Base-by-base conservation (phyloP, 768 basidiomycete genomes). In the Boletus sp. region DNA sequence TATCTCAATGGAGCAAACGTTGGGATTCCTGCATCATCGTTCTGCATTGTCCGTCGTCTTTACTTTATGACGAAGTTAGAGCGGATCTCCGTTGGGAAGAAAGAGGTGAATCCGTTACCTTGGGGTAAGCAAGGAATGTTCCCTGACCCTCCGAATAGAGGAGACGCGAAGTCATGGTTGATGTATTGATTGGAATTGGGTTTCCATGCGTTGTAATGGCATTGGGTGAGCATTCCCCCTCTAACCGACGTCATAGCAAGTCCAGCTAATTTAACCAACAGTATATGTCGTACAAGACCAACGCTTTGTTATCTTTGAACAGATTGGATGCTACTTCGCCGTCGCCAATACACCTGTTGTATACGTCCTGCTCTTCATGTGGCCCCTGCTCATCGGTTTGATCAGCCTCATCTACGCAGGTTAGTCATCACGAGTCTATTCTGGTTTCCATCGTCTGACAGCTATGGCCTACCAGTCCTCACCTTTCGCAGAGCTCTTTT, bases 21-120 rank as follows among this genome's bases (percentile, higher is more conserved):
- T 50, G 84, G 76, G 1, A 75, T 84, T 56, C 82, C 84, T 6
- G 78, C 81, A 2, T 74, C 80, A 11, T 80, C 80, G 5, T 73
- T 84, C 5, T 83, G 81, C 66, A 85, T 85, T 66, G 83, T 82
- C 62, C 79, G 82, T n/a, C 80, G 86, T 15, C 77, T 90, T 7
- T 87, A 86, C 68, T 73, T 78, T 59, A 85, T 87, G 47, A 78
- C 60, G 5, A 54, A 48, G 6, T 11, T 57, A 9, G 39, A 37
- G 45, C 45, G 20, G 11, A 32, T 45, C 35, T 45, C 40, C 18
- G 18, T 53, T 9, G 17, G n/a, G 18, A 45, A 44, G n/a, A 62
- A 62, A 7, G 67, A 77, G 57, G 78, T 78, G 37, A 57, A 42
- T 20, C 5, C 7, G 5, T 29, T 32, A n/a, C 11, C 4, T 29